phyloP scores from a whole-genome alignment of 2,329 filamentous ascomycete species.

The Colletotrichum falcatum region DNA sequence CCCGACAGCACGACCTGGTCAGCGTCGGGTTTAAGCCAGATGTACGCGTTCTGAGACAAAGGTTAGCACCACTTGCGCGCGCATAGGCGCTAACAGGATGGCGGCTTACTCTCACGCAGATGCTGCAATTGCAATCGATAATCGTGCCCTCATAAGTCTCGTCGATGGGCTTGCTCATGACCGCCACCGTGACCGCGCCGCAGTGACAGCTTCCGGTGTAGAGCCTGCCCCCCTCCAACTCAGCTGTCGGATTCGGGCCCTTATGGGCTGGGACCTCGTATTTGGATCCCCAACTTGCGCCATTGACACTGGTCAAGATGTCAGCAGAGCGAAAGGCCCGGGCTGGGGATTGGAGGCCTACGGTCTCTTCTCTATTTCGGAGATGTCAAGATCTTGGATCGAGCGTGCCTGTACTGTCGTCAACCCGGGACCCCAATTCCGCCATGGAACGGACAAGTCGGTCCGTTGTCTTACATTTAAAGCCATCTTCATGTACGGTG shows the following conservation, averaged over 20 bases:
- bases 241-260: constrained; percentile 54
- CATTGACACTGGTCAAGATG: constrained; percentile 52
- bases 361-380: constrained; percentile 52
- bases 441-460: constrained; percentile 1
- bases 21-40: constrained; percentile 58
- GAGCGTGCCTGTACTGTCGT: constrained; percentile 51
- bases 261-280: constrained; percentile 54
- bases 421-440: background rate
- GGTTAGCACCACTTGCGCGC: constrained; percentile 3
- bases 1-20: constrained; percentile 57
- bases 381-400: constrained; percentile 59
- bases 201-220: constrained; percentile 67
- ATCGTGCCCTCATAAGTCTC: constrained; percentile 49
- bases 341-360: constrained; percentile 45
- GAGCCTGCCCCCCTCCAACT: constrained; percentile 52
- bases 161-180: constrained; percentile 58
- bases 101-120: constrained; percentile 56
- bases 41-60: constrained; percentile 52
- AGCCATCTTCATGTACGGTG: constrained; percentile 47
- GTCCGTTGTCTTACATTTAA: constrained; percentile 55
- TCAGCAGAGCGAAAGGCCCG: constrained; percentile 14
- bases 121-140: constrained; percentile 64
- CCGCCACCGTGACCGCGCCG: constrained; percentile 59
- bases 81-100: background rate
- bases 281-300: constrained; percentile 46